These are phyloP conservation scores for Pezicula rhizophila DNA, from an alignment of 2,329 filamentous ascomycete genomes.

Conservation along the genomic window DNA sequence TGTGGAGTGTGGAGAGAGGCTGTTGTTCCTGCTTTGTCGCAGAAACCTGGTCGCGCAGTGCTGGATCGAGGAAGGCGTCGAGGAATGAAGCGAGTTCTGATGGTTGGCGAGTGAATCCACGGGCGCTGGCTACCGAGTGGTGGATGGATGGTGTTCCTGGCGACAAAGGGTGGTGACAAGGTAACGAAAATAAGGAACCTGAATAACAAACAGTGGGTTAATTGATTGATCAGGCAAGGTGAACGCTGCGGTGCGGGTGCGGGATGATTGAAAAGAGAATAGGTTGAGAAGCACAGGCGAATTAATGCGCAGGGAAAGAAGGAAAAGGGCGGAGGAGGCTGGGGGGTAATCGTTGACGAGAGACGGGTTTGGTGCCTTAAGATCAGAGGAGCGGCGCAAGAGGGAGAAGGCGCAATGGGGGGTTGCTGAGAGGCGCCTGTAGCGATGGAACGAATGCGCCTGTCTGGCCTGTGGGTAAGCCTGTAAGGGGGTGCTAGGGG, in stretches of 20 bases:
- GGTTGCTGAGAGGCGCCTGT: too few species aligned
- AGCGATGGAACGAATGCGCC: too few species aligned
- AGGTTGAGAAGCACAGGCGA: conserved; percentile 17
- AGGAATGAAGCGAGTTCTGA: conserved; percentile 19
- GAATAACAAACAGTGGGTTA: conserved; percentile 23
- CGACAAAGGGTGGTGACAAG: conserved; percentile 5
- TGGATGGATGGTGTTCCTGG: conserved; percentile 5
- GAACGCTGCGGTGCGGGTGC: conserved; percentile 18
- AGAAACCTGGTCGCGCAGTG: conserved; percentile 27
- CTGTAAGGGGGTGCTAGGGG: too few species aligned
- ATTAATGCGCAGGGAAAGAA: conserved; percentile 2
- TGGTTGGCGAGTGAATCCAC: conserved; percentile 5
- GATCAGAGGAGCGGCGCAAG: too few species aligned
- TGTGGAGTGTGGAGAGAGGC: conserved; percentile 25
- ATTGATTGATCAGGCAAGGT: conserved; percentile 29
- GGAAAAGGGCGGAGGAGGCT: not conserved
- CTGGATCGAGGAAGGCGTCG: conserved; percentile 29
- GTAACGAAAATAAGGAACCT: conserved; percentile 2
- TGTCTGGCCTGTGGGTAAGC: too few species aligned
- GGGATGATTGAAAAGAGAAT: conserved; percentile 27
- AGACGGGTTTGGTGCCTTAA: too few species aligned
- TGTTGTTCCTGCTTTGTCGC: conserved; percentile 26
- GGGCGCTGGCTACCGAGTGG: conserved; percentile 1
- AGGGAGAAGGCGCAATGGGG: too few species aligned
- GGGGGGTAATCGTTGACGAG: too few species aligned